Conservation (phyloP, 2,329 filamentous ascomycete genomes). For the Immersiporthe knoxdaviesiana region DNA sequence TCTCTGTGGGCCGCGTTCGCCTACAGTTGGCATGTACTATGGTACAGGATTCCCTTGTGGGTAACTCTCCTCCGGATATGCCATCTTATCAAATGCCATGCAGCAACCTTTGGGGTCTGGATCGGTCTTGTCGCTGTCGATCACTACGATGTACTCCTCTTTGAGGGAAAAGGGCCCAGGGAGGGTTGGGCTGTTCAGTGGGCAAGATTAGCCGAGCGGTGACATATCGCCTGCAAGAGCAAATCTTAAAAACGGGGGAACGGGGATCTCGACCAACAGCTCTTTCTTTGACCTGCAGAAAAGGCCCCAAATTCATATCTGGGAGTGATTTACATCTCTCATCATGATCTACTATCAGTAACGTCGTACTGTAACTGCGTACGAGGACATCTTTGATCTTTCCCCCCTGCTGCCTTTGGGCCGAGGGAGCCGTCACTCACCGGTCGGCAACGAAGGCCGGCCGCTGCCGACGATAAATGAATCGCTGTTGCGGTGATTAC, state of each 20-base stretch:
- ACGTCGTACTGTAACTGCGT: too few species aligned
- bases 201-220: slow-evolving; percentile 10
- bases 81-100: background rate
- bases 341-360: background rate
- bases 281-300: slow-evolving; percentile 10
- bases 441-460: background rate
- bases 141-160: background rate
- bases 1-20: background rate
- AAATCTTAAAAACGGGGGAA: background rate
- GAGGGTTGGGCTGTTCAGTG: background rate
- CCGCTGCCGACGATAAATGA: background rate
- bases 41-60: background rate
- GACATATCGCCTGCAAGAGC: background rate
- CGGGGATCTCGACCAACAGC: background rate
- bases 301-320: slow-evolving; percentile 5
- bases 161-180: background rate
- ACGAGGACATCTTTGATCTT: background rate
- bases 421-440: background rate
- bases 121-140: background rate
- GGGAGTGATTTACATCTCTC: background rate
- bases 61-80: background rate
- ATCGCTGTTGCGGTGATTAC: background rate
- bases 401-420: background rate
- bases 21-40: too few species aligned
- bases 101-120: background rate